These are phyloP conservation scores for Xerocomus nothofagi DNA, from an alignment of 1,284 basidiomycete genomes.

Conservation along the genomic window DNA sequence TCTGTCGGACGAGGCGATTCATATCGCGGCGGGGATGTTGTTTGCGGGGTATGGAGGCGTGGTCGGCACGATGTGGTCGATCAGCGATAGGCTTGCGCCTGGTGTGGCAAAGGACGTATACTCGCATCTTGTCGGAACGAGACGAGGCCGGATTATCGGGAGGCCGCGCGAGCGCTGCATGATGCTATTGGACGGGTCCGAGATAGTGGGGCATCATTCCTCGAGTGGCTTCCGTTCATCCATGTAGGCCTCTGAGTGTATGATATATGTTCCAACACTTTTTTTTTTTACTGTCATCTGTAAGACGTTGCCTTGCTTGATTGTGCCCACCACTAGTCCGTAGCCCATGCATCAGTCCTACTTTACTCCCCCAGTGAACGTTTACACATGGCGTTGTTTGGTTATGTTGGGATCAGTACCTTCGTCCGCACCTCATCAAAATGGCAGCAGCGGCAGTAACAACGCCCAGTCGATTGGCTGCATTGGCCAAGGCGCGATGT, in stretches of 20 bases:
- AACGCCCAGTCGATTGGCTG: constrained; percentile 47
- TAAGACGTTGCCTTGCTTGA: too few species aligned
- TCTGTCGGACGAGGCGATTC: constrained; percentile 8
- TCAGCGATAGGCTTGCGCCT: constrained; percentile 12
- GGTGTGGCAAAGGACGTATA: constrained; percentile 12
- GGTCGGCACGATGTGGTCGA: constrained; percentile 19
- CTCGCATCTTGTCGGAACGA: background rate
- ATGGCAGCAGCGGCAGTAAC: constrained; percentile 36
- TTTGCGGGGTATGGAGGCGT: constrained; percentile 10
- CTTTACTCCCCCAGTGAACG: too few species aligned
- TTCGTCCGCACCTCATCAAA: background rate
- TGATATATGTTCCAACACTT: too few species aligned
- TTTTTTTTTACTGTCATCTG: too few species aligned
- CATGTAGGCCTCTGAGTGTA: constrained; percentile 7
- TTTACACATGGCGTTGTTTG: too few species aligned
- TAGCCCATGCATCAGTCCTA: too few species aligned
- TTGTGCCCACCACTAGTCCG: too few species aligned
- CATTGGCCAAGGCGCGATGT: constrained; percentile 60
- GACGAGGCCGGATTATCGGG: background rate
- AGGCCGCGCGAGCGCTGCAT: background rate
- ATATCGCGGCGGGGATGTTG: constrained; percentile 4
- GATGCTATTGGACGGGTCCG: background rate
- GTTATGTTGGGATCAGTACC: constrained; percentile 18
- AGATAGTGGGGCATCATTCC: background rate
- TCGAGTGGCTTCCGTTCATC: constrained; percentile 16